Percentiles rank a stretch among this genome's conserved stretches.
These are phyloP conservation scores for Termitomyces sp. DNA, from an alignment of 768 basidiomycete genomes.

Conservation along the genomic window DNA sequence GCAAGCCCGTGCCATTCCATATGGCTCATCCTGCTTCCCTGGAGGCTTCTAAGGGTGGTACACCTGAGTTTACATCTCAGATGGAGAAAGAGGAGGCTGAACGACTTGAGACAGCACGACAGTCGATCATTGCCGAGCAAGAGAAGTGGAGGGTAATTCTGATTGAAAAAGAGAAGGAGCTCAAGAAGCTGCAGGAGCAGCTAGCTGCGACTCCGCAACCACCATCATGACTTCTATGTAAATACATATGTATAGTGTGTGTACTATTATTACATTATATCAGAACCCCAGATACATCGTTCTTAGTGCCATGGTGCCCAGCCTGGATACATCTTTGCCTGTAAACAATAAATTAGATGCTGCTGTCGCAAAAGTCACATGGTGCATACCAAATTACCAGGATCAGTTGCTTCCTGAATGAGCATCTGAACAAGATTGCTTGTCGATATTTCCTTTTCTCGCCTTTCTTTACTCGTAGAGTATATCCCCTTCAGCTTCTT, in stretches of 20 bases:
- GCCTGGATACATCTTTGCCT: slow-evolving; percentile 89
- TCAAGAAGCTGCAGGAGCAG: slow-evolving; percentile 63
- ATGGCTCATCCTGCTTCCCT: slow-evolving; percentile 56
- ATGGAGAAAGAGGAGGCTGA: slow-evolving; percentile 90
- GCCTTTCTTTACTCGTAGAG: slow-evolving; percentile 43
- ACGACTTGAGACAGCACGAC: slow-evolving; percentile 71
- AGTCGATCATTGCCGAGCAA: slow-evolving; percentile 67
- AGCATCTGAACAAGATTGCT: slow-evolving; percentile 88
- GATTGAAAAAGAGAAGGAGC: slow-evolving; percentile 79
- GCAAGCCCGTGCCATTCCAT: slow-evolving; percentile 69
- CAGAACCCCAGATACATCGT: neutral
- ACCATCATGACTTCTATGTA: neutral
- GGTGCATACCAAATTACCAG: slow-evolving; percentile 52
- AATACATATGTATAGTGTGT: slow-evolving; percentile 6
- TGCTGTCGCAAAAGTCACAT: neutral
- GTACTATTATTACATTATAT: slow-evolving; percentile 8
- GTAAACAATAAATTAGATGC: slow-evolving; percentile 11
- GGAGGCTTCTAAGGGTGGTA: slow-evolving; percentile 59
- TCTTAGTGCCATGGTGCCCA: slow-evolving; percentile 79
- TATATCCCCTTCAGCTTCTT: slow-evolving; percentile 78
- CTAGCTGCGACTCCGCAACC: slow-evolving; percentile 23
- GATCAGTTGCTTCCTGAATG: slow-evolving; percentile 83
- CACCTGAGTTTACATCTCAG: slow-evolving; percentile 77
- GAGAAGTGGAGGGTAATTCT: slow-evolving; percentile 64
- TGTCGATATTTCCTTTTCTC: slow-evolving; percentile 61